phyloP scores from a whole-genome alignment of 768 basidiomycete genomes.

The Crassisporium funariophilum region DNA sequence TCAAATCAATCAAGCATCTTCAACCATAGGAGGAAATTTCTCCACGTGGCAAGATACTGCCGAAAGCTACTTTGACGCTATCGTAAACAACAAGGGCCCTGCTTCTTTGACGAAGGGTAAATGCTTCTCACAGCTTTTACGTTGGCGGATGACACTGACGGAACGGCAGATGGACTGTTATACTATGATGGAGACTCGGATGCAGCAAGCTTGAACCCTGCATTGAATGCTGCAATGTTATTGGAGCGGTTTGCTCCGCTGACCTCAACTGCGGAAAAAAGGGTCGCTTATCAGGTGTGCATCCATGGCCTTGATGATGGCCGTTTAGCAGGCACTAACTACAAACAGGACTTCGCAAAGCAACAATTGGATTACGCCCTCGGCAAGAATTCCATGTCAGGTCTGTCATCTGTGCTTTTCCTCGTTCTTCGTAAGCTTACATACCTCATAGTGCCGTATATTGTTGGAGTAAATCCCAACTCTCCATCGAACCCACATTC shows the following conservation, averaged over 20 bases:
- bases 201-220: constrained; percentile 78
- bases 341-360: constrained; percentile 65
- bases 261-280: constrained; percentile 62
- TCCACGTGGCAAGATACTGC: constrained; percentile 68
- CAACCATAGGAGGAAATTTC: constrained; percentile 55
- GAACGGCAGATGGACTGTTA: constrained; percentile 67
- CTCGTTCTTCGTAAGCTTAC: not conserved
- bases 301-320: not conserved
- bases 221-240: constrained; percentile 86
- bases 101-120: constrained; percentile 65
- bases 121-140: constrained; percentile 12
- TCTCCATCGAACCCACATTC: constrained; percentile 91
- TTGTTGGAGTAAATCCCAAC: constrained; percentile 90
- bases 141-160: not conserved
- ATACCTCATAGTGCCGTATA: constrained; percentile 61
- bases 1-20: constrained; percentile 65
- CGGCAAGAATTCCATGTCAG: constrained; percentile 89
- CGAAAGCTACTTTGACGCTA: constrained; percentile 74
- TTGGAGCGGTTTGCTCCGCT: constrained; percentile 75
- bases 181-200: constrained; percentile 87
- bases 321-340: not conserved
- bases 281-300: constrained; percentile 60
- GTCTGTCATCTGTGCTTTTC: constrained; percentile 38
- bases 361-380: constrained; percentile 80
- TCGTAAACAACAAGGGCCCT: constrained; percentile 58